Base-by-base conservation (phyloP, 345 rosid species). In the Eucalyptus lansdowneana region DNA sequence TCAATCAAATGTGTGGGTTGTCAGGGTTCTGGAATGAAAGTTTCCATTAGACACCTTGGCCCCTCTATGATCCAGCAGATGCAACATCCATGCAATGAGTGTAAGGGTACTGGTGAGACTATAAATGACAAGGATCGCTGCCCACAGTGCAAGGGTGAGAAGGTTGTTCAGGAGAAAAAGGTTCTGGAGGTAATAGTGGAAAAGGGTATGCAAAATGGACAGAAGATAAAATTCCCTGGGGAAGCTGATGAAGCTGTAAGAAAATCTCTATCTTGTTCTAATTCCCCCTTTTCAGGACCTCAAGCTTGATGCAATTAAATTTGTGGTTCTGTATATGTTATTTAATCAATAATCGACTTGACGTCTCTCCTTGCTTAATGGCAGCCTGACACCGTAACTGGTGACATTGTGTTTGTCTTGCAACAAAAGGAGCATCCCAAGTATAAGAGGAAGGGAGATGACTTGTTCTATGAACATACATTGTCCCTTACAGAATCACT, bases 231-330 rank as follows among this genome's bases (percentile, higher is more conserved):
- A 83, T 94, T 95, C 91, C 94, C 94, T 29, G 96, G 97, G 76
- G 96, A 95, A 93, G 97, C 97, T 37, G 96, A 95, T 93, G 97
- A 95, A 93, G 97, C 96, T 49, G 97, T 95, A 88, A 90, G 90
- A 45, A 22, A 37, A 45, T 21, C 47, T 3, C 25, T 62, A 21
- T 7, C 80, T 12, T 53, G 67, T 42, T 50, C 37, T 34, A 11
- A 19, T 40, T 76, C 29, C 47, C 47, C 15, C 58, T 21, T 53
- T 76, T 76, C 85, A 40, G 47, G 29, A 22, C 15, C 47, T 4
- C 85, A 40, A 37, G 85, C 47, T 76, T 76, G 11, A 11, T 21
- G 27, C 47, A 21, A 40, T 76, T 76, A 3, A 40, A 40, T 76
- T 40, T 76, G 44, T 19, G 81, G 81, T 34, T 8, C 42, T 88